Conservation (phyloP, 2,329 filamentous ascomycete species). For the Fusarium chaquense region DNA sequence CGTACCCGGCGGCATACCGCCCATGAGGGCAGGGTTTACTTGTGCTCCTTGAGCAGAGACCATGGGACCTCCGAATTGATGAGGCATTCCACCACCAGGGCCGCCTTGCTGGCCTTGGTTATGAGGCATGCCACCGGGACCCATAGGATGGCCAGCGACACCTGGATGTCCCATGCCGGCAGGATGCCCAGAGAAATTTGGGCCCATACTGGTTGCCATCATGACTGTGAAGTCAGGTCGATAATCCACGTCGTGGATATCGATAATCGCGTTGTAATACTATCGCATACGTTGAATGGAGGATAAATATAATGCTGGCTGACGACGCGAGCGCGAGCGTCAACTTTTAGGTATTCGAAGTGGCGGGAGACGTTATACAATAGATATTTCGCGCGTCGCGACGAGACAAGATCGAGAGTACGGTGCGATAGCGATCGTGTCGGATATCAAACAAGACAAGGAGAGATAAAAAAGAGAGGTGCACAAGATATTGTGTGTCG, state of each 20-base stretch:
- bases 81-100: slow-evolving; percentile 73
- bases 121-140: slow-evolving; percentile 69
- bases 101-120: slow-evolving; percentile 77
- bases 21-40: slow-evolving; percentile 82
- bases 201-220: slow-evolving; percentile 76
- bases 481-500: slow-evolving; percentile 22
- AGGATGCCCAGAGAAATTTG: slow-evolving; percentile 75
- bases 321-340: slow-evolving; percentile 37
- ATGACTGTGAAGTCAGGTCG: slow-evolving; percentile 62
- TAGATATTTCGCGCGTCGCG: slow-evolving; percentile 48
- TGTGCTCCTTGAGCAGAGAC: slow-evolving; percentile 79
- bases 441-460: slow-evolving; percentile 23
- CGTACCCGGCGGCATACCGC: slow-evolving; percentile 77
- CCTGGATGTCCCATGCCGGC: slow-evolving; percentile 78
- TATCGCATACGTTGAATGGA: slow-evolving; percentile 56
- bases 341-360: slow-evolving; percentile 33
- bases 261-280: slow-evolving; percentile 59
- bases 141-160: slow-evolving; percentile 74
- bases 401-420: slow-evolving; percentile 41
- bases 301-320: slow-evolving; percentile 15
- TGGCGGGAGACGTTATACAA: slow-evolving; percentile 31
- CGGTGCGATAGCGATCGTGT: slow-evolving; percentile 43
- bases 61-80: slow-evolving; percentile 76
- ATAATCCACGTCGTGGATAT: slow-evolving; percentile 72
- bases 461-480: slow-evolving; percentile 16